Evolutionary conservation across 2,329 filamentous ascomycete species (phyloP).

Genomic region (Gnomoniopsis smithogilvyi): DNA sequence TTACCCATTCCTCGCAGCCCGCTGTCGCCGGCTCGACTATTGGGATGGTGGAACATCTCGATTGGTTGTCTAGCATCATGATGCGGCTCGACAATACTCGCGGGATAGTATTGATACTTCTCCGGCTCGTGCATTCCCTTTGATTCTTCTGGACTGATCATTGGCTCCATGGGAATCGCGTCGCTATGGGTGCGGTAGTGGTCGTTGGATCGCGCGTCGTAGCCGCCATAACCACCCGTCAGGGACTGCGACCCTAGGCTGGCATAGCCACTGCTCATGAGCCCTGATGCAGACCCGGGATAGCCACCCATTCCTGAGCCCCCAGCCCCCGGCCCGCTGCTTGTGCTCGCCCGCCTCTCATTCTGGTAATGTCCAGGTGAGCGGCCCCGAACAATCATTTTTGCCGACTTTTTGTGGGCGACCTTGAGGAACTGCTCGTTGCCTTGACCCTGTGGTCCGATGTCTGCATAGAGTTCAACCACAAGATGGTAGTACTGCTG

Average conservation of each 20-base stretch:
- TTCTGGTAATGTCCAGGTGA: conserved; percentile 80
- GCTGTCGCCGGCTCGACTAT: conserved; percentile 30
- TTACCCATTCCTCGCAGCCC: conserved; percentile 28
- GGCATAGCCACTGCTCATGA: conserved; percentile 37
- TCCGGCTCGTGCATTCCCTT: conserved; percentile 48
- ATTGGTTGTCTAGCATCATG: conserved; percentile 41
- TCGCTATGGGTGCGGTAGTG: conserved; percentile 46
- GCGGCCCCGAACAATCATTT: conserved; percentile 83
- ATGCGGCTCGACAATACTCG: conserved; percentile 46
- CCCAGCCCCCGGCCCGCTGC: conserved; percentile 65
- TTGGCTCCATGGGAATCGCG: conserved; percentile 47
- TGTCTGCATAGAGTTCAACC: conserved; percentile 75
- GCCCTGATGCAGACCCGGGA: conserved; percentile 29
- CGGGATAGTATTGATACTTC: conserved; percentile 54
- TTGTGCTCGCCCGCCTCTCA: conserved; percentile 63
- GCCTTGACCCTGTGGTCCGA: conserved; percentile 42
- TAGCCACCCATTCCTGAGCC: conserved; percentile 58
- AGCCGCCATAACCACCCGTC: conserved; percentile 34
- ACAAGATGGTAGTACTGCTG: conserved; percentile 94
- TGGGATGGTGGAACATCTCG: conserved; percentile 44
- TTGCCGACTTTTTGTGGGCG: conserved; percentile 69
- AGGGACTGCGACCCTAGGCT: conserved; percentile 37
- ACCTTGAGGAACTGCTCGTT: conserved; percentile 65
- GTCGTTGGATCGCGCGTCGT: conserved; percentile 36
- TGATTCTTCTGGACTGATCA: conserved; percentile 49